Evolutionary conservation across 768 basidiomycete genomes (phyloP).

Genomic region (Pulveroboletus sp.): DNA sequence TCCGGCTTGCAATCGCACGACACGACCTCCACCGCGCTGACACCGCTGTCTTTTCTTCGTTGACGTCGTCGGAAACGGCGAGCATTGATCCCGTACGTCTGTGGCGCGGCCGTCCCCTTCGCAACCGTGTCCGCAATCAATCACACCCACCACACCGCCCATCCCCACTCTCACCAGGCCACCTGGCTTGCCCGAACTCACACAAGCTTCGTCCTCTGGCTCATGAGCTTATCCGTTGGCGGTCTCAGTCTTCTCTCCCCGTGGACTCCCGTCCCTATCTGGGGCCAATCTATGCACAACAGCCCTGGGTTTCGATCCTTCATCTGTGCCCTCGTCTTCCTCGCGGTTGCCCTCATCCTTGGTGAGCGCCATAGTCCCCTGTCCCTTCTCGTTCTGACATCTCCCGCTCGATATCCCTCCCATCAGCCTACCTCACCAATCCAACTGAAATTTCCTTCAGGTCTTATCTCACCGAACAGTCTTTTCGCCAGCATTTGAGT

Average conservation of each 20-base stretch:
- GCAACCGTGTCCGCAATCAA: constrained; percentile 41
- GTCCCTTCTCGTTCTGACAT: neutral
- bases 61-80: constrained; percentile 16
- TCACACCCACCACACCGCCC: constrained; percentile 22
- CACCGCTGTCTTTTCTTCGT: constrained; percentile 8
- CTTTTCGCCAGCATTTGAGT: constrained; percentile 90
- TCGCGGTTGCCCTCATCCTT: constrained; percentile 64
- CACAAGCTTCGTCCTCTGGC: constrained; percentile 46
- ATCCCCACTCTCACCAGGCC: constrained; percentile 32
- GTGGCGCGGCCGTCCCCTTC: constrained; percentile 19
- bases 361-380: constrained; percentile 43
- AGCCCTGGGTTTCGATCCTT: constrained; percentile 67
- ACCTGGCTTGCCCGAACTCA: constrained; percentile 33
- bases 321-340: constrained; percentile 63
- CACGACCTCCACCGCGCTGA: no score
- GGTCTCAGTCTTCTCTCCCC: constrained; percentile 57
- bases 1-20: constrained; percentile 22
- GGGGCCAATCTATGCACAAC: constrained; percentile 46
- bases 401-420: neutral
- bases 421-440: constrained; percentile 87
- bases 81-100: constrained; percentile 4
- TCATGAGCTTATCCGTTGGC: constrained; percentile 65
- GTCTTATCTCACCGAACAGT: constrained; percentile 93
- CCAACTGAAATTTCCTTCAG: constrained; percentile 93
- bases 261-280: constrained; percentile 48